Conservation (phyloP, 306 rosid genomes). For the Malus sylvestris region DNA sequence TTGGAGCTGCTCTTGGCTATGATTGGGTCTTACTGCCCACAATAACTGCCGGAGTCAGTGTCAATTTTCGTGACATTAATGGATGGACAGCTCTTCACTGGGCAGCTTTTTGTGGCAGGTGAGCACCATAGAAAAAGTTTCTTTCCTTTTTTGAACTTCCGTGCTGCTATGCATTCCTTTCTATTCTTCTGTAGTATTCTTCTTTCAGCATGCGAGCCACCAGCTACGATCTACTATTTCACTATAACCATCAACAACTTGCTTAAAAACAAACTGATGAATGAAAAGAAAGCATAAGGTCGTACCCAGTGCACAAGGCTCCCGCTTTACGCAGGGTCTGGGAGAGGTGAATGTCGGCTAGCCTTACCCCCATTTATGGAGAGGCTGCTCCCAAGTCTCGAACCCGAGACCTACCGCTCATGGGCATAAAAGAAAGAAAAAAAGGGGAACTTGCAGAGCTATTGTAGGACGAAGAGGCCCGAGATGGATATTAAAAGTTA, state of each 20-base stretch:
- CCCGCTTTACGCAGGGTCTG: too few species aligned
- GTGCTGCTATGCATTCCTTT: neutral
- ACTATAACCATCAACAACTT: neutral
- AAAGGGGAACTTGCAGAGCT: neutral
- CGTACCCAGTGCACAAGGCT: too few species aligned
- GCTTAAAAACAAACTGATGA: neutral
- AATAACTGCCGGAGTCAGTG: constrained; percentile 62
- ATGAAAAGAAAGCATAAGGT: too few species aligned
- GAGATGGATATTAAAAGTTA: neutral
- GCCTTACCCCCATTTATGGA: too few species aligned
- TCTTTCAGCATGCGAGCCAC: neutral
- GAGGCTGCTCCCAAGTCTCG: too few species aligned
- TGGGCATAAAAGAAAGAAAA: neutral
- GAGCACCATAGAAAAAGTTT: constrained; percentile 9
- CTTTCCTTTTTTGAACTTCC: neutral
- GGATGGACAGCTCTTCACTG: constrained; percentile 98
- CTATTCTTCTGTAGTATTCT: neutral
- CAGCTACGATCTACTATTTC: neutral
- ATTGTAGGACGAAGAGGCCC: neutral
- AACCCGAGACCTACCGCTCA: too few species aligned
- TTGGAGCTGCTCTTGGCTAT: constrained; percentile 84
- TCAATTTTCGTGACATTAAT: constrained; percentile 79
- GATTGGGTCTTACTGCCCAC: constrained; percentile 83
- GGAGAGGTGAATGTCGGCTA: too few species aligned
- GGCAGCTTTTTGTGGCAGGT: constrained; percentile 95